Evolutionary conservation across 2,329 filamentous ascomycete genomes (phyloP).

Genomic region (Nemania abortiva): DNA sequence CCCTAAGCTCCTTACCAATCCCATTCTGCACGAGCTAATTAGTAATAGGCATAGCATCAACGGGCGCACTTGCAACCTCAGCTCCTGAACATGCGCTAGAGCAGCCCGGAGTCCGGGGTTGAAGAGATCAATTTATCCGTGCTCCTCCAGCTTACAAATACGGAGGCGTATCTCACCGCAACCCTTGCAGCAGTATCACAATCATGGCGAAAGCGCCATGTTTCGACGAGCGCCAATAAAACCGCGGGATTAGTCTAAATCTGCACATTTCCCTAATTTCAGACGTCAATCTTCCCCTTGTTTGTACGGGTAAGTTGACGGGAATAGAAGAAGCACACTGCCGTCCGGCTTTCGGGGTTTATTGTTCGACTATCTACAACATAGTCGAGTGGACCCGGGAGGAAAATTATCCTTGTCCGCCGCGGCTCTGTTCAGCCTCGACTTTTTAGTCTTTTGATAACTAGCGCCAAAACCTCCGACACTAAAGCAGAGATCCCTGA

Average conservation of each 20-base stretch:
- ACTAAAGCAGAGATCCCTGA: not conserved
- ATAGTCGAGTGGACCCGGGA: not conserved
- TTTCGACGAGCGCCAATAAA: not conserved
- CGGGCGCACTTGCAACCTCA: not conserved
- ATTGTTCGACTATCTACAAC: not conserved
- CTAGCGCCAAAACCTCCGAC: not conserved
- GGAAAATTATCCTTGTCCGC: conserved; percentile 1
- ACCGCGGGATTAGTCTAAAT: not conserved
- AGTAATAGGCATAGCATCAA: conserved; percentile 3
- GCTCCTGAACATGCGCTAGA: not conserved
- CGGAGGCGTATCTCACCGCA: conserved; percentile 19
- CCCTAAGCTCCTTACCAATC: not conserved
- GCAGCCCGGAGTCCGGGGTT: conserved; percentile 22
- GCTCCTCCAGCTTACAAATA: conserved; percentile 29
- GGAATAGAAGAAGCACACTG: not conserved
- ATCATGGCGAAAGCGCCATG: too few species aligned
- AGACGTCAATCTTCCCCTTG: not conserved
- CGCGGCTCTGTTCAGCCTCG: conserved; percentile 26
- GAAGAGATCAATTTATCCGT: conserved; percentile 15
- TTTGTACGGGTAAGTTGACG: not conserved
- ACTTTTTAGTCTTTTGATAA: not conserved
- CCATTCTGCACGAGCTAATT: conserved; percentile 6
- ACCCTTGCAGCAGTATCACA: not conserved
- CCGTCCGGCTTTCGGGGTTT: not conserved
- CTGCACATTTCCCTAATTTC: not conserved